Evolutionary conservation across 169 alveolate genomes (phyloP), one percentile per base, ranked within the genome.

Genomic region (Eimeria praecox): DNA sequence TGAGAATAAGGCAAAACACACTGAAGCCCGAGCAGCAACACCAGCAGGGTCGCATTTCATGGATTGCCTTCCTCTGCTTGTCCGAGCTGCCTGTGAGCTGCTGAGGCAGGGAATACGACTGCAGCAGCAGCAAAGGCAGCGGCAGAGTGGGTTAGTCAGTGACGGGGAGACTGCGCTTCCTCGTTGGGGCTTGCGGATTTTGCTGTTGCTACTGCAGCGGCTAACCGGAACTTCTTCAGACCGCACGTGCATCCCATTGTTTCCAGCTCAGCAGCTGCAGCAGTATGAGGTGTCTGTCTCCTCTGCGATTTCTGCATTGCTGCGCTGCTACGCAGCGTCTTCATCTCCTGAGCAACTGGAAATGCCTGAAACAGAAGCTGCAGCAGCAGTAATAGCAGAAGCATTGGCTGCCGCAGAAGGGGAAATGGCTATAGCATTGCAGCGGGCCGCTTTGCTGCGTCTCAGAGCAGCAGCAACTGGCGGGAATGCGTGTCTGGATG

Each of bases 371-470:
- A 14, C 52, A 35, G 62, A 3, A 35, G 80, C 52, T 49, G 91
- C 27, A 54, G 91, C 91, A 83, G 91, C 91, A 35, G 92, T 80
- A 33, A 80, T 69, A 44, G 92, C 80, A 38, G 91, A 9, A n/a
- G 91, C 91, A n/a, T 14, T 35, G 9, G 75, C 91, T 44, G 71
- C 33, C 0, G 92, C 54, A 38, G 78, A 20, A 59, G 92, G 56
- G 33, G 62, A 86, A 5, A 49, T 2, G 38, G 56, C 54, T 35
- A 9, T 9, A 59, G 56, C 92, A 69, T 59, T 30, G 22, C 78
- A 22, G 56, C 22, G 54, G 6, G 92, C 92, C 1, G 92, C 92
- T 20, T 44, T 86, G 59, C 33, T 38, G 78, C 92, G 80, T 59
- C 92, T 86, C 59, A 73, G 40, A 9, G 92, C 92, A 22, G 92